Base-by-base conservation (phyloP, 1,139 yeast genomes). In the Magnusiomyces sp. region DNA sequence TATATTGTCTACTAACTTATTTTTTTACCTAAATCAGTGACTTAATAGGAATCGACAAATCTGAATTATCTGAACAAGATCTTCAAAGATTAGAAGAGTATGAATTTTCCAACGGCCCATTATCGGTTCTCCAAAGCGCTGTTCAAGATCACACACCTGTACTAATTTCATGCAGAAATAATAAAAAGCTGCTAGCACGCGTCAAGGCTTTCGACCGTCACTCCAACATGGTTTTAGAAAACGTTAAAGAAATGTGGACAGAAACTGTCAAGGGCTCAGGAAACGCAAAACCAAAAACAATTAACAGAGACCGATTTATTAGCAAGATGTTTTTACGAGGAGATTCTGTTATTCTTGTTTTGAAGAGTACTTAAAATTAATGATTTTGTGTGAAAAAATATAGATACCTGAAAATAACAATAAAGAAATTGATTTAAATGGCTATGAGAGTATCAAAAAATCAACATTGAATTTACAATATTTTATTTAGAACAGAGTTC, bases 141-240 rank as follows among this genome's bases (percentile, higher is more conserved):
- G 84, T 88, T 41, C 76, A 81, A 56, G 76, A 80, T 55, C 81
- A 80, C 52, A 75, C 83, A 1, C 89, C 90, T 29, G 87, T 94
- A 3, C 79, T 92, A 51, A 86, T 92, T 58, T 87, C 96, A 29
- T 80, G 95, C 56, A 77, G 99, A 61, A 92, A 92, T 65, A 90
- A 90, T 67, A 96, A 89, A 63, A 92, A 92, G 67, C 74, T 92
- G 44, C 76, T 92, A 31, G 97, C 92, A 1, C 80, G 86, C 58
- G 94, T 92, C 47, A 85, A 86, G 63, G 97, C 97, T 0, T 94
- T 89, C 65, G 99, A 92, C 65, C 81, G 97, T 62, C 99, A 92
- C 67, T 84, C 96, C 55, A 92, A 92, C 65, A 79, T 92, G 84
- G 83, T 92, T 7, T 71, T 92, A 57, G 97, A 88, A 61, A 88